Percentiles rank a stretch among this genome's conserved stretches.
Evolutionary conservation across 805 yeast genomes (phyloP).

Genomic region (Cyberlindnera samutprakarnensis): DNA sequence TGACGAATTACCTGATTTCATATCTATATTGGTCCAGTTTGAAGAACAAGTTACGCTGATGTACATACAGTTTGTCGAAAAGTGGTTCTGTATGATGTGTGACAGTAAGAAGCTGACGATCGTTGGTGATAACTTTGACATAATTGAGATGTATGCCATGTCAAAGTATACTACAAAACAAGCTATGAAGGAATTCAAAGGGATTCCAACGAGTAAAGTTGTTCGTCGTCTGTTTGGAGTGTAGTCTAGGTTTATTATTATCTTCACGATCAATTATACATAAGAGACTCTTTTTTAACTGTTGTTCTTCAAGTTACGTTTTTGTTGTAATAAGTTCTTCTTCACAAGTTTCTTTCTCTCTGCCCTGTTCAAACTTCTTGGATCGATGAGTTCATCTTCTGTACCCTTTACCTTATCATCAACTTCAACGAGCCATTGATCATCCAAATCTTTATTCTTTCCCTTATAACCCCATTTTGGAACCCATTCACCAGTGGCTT

Average conservation of each 20-base stretch:
- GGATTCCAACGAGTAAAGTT: slow-evolving; percentile 13
- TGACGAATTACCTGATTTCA: slow-evolving; percentile 25
- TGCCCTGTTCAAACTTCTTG: slow-evolving; percentile 71
- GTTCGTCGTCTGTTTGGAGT: slow-evolving; percentile 18
- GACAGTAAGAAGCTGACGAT: slow-evolving; percentile 23
- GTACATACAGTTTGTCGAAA: slow-evolving; percentile 17
- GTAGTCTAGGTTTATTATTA: too few relatives aligned
- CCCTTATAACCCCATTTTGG: slow-evolving; percentile 99
- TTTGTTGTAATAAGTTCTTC: slow-evolving; percentile 80
- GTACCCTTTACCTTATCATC: slow-evolving; percentile 61
- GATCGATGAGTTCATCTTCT: slow-evolving; percentile 69
- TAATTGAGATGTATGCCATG: slow-evolving; percentile 24
- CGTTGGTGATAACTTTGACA: slow-evolving; percentile 29
- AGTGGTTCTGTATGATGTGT: slow-evolving; percentile 25
- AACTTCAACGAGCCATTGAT: slow-evolving; percentile 95
- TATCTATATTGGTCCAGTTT: slow-evolving; percentile 10
- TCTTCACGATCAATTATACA: slow-evolving; percentile 1
- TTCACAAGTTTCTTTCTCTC: slow-evolving; percentile 81
- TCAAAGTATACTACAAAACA: slow-evolving; percentile 24
- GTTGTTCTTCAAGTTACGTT: slow-evolving; percentile 55
- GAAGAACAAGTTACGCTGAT: slow-evolving; percentile 15
- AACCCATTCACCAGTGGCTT: slow-evolving; percentile 88
- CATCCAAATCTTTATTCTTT: slow-evolving; percentile 76
- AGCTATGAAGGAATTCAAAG: slow-evolving; percentile 20
- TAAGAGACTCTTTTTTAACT: slow-evolving; percentile 1